A percentile compares a stretch with the other conserved stretches of the same genome.
Conservation (phyloP, 139 green algal species). For the Chlamydomonas sp. region DNA sequence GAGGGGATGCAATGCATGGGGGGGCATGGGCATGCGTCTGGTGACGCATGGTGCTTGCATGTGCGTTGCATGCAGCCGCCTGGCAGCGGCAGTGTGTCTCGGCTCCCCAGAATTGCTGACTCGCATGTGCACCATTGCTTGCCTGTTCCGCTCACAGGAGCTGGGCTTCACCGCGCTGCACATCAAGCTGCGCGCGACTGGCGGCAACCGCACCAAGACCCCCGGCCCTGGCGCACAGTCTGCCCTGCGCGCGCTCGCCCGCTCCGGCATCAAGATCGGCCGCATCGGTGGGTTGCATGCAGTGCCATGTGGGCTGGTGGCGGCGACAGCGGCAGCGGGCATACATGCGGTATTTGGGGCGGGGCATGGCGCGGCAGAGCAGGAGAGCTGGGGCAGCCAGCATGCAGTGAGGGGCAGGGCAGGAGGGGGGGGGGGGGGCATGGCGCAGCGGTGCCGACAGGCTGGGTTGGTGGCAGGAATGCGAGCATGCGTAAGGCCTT, state of each 20-base stretch:
- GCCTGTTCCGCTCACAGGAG: constrained; percentile 61
- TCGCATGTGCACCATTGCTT: not conserved
- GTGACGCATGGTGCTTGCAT: too few relatives aligned
- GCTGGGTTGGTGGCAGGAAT: too few relatives aligned
- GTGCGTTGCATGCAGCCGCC: too few relatives aligned
- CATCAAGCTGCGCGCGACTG: constrained; percentile 98
- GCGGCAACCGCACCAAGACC: constrained; percentile 99
- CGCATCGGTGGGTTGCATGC: constrained; percentile 70
- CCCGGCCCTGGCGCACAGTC: constrained; percentile 95
- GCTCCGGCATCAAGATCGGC: constrained; percentile 98
- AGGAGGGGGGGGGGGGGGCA: too few relatives aligned
- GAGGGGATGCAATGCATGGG: too few relatives aligned
- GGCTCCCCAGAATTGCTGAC: not conserved
- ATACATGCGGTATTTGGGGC: not conserved
- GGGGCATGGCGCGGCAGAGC: not conserved
- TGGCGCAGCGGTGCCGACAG: too few relatives aligned
- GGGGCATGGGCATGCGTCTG: too few relatives aligned
- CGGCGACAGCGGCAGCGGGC: not conserved
- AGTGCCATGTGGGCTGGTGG: not conserved
- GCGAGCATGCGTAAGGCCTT: too few relatives aligned
- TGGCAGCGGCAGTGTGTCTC: not conserved
- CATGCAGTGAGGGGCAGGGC: not conserved
- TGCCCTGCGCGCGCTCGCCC: constrained; percentile 93
- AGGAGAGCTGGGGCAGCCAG: not conserved
- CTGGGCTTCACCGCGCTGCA: constrained; percentile 95